Evolutionary conservation across 2,329 filamentous ascomycete species (phyloP), one percentile per base, ranked within the genome.

Genomic region (Exophiala calicioides): DNA sequence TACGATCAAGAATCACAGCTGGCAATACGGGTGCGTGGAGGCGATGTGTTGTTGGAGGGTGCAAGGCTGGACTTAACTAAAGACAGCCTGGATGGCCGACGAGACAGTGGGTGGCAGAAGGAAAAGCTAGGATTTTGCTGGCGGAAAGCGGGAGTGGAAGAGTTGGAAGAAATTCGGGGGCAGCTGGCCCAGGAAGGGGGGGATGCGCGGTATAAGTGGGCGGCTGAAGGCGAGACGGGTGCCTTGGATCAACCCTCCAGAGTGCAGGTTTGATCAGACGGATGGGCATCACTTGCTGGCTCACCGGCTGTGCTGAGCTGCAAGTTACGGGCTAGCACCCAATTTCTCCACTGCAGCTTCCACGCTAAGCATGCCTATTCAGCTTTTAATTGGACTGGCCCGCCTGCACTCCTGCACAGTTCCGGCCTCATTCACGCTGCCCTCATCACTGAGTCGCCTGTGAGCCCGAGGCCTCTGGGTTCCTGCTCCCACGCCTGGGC

Each of bases 121-220:
- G 35, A 77, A 61, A 49, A 75, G 70, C 31, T 65, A 70, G 46
- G 70, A 74, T 56, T 76, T 62, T 50, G 75, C 75, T 61, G 72
- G 74, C 34, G 44, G 32, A 40, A 33, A n/a, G n/a, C n/a, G n/a
- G 39, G 37, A 48, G 23, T 29, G 36, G 18, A 47, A 40, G 41
- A 35, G 26, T 35, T 30, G 44, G 40, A 45, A 37, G 42, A 45
- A 31, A 40, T 13, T 19, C 31, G 44, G 33, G 38, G 21, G 26
- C 19, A 27, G 33, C 20, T 16, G 38, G 30, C 29, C 62, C 29
- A 68, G 68, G 32, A 74, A 71, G 35, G 72, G 71, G 61, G 45
- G 47, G 38, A 38, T 40, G 51, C 35, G 42, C 16, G 33, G 51
- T 50, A 53, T 56, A 51, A 53, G 54, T 56, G 58, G 45, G 42